A percentile compares a stretch with the other conserved stretches of the same genome.
Evolutionary conservation across 1,284 basidiomycete genomes (phyloP).

Genomic region (Anthracocystis walkeri): DNA sequence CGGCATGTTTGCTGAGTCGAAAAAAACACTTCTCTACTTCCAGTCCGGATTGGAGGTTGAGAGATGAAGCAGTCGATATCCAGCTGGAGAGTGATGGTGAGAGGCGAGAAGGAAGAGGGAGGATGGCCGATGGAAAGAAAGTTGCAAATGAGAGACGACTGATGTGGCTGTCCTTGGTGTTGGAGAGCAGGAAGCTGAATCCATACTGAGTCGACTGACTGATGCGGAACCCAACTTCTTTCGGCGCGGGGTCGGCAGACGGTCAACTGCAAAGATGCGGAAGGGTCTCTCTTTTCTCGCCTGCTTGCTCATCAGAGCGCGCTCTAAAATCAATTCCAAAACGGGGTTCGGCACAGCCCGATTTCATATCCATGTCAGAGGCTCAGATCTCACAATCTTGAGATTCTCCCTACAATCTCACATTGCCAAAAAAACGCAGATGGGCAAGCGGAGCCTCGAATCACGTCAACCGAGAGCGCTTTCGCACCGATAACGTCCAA

Average conservation of each 20-base stretch:
- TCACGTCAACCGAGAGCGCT: conserved; percentile 20
- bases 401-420: background rate
- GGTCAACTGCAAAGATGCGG: background rate
- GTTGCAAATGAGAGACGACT: background rate
- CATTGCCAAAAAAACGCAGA: background rate
- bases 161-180: background rate
- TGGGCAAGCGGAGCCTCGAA: conserved; percentile 15
- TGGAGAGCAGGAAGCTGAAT: background rate
- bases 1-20: conserved; percentile 17
- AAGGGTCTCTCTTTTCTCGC: conserved; percentile 2
- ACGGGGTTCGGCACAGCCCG: no score
- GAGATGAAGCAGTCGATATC: background rate
- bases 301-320: background rate
- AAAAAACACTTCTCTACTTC: no score
- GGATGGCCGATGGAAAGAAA: background rate
- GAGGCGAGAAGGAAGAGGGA: background rate
- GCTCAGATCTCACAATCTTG: no score
- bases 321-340: no score
- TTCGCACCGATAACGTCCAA: no score
- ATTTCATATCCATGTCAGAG: no score
- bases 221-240: conserved; percentile 2
- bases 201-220: background rate
- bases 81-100: background rate
- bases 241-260: conserved; percentile 6
- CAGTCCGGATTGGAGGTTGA: no score